Evolutionary conservation across 176 grass and related monocot species (phyloP).

Genomic region (Bothriochloa decipiens): DNA sequence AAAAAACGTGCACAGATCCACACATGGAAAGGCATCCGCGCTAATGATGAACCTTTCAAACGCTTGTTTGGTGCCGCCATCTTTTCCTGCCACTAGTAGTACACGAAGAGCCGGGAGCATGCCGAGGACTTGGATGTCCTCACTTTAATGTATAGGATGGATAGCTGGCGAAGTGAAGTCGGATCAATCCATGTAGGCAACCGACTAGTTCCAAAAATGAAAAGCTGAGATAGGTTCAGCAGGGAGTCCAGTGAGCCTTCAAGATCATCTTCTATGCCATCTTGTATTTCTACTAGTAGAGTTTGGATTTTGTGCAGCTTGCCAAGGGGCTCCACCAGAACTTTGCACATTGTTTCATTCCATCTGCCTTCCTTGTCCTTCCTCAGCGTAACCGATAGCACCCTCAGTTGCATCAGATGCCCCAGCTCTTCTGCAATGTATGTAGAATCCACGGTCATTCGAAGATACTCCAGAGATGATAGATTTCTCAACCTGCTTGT

Average conservation of each 20-base stretch:
- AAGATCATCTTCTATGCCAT: background rate
- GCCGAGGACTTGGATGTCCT: background rate
- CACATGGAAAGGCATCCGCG: too few species aligned
- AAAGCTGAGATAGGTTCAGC: background rate
- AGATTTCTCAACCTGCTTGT: too few species aligned
- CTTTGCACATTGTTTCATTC: too few species aligned
- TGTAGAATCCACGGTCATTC: too few species aligned
- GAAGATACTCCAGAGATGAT: too few species aligned
- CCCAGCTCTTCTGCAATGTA: too few species aligned
- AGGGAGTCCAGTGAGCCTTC: background rate
- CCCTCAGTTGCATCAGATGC: background rate
- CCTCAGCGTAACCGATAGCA: accelerated
- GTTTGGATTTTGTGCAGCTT: background rate
- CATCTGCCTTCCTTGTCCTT: background rate
- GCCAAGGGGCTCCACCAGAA: background rate
- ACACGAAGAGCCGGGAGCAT: too few species aligned
- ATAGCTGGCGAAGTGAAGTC: background rate
- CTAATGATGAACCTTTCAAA: too few species aligned
- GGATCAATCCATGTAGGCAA: background rate
- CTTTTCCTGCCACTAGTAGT: too few species aligned
- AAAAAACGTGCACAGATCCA: too few species aligned
- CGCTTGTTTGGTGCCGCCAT: too few species aligned
- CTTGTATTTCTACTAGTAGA: background rate
- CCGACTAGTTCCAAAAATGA: background rate
- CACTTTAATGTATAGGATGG: background rate